A percentile compares a stretch with the other conserved stretches of the same genome.
These are phyloP conservation scores for Phoma herbarum DNA, from an alignment of 2,329 filamentous ascomycete genomes.

Conservation along the genomic window DNA sequence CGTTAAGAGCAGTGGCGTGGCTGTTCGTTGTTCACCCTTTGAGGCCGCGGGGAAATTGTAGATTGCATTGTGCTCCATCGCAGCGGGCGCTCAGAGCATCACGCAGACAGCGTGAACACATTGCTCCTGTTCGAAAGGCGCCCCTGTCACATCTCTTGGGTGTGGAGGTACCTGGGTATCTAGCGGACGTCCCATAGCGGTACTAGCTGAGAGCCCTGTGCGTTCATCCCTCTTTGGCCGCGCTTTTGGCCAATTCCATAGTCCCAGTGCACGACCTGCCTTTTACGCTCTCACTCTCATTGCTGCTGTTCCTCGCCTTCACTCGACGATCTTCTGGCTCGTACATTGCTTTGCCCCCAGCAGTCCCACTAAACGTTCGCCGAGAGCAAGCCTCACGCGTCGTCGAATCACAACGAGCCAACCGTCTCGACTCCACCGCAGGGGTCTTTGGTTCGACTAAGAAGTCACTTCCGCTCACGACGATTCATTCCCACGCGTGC, in stretches of 20 bases:
- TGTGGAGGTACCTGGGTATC: slow-evolving; percentile 14
- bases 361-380: slow-evolving; percentile 3
- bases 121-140: slow-evolving; percentile 16
- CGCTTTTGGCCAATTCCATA: slow-evolving; percentile 20
- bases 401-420: slow-evolving; percentile 34
- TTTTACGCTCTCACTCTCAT: slow-evolving; percentile 13
- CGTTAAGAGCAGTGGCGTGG: slow-evolving; percentile 3
- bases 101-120: slow-evolving; percentile 14
- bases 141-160: slow-evolving; percentile 20
- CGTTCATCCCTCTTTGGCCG: slow-evolving; percentile 20
- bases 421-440: slow-evolving; percentile 29
- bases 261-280: slow-evolving; percentile 15
- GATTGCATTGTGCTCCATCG: neutral
- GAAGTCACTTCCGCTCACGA: slow-evolving; percentile 19
- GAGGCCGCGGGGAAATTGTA: slow-evolving; percentile 15
- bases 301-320: neutral
- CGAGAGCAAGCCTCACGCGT: slow-evolving; percentile 20
- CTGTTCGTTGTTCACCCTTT: slow-evolving; percentile 20
- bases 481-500: slow-evolving; percentile 22
- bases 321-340: neutral
- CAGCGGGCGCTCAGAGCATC: slow-evolving; percentile 5
- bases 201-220: slow-evolving; percentile 23
- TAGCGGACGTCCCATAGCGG: slow-evolving; percentile 11
- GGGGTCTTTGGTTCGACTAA: slow-evolving; percentile 27
- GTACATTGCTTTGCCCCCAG: slow-evolving; percentile 3